A percentile compares a stretch with the other conserved stretches of the same genome.
Conservation (phyloP, 495 filamentous ascomycete species). For the Daldinia vernicosa region DNA sequence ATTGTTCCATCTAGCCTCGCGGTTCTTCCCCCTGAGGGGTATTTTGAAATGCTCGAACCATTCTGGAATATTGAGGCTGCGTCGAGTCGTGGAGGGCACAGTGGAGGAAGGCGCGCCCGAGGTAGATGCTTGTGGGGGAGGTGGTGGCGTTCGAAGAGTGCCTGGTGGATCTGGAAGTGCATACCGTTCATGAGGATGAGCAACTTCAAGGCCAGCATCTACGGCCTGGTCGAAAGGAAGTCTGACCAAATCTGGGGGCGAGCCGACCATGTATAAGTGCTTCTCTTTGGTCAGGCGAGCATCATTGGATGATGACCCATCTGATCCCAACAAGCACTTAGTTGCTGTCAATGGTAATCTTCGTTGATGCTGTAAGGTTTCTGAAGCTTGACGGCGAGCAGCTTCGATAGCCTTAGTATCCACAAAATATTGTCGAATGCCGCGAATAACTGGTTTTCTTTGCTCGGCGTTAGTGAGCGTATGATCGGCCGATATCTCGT, state of each 20-base stretch:
- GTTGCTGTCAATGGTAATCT: conserved; percentile 16
- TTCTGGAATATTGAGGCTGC: conserved; percentile 31
- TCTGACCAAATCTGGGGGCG: conserved; percentile 4
- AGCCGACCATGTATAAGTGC: conserved; percentile 21
- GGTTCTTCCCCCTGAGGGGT: conserved; percentile 2
- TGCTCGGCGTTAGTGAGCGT: neutral
- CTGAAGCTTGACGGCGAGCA: conserved; percentile 9
- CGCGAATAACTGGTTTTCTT: conserved; percentile 9
- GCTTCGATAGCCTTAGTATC: conserved; percentile 19
- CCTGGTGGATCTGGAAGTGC: neutral
- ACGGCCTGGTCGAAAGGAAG: conserved; percentile 29
- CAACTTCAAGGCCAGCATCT: conserved; percentile 11
- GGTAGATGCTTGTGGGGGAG: neutral
- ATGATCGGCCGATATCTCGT: neutral
- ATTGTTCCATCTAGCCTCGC: conserved; percentile 7
- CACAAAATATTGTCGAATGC: too few relatives aligned
- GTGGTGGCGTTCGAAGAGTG: neutral
- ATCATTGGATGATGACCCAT: conserved; percentile 3
- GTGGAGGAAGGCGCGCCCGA: neutral
- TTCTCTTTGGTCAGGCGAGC: neutral
- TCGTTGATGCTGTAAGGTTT: neutral
- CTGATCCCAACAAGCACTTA: conserved; percentile 24
- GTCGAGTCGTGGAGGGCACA: neutral
- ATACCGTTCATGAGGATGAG: neutral
- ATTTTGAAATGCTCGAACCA: conserved; percentile 48